Base-by-base conservation (phyloP, 140 eudicot species). In the Eryngium alpinum region DNA sequence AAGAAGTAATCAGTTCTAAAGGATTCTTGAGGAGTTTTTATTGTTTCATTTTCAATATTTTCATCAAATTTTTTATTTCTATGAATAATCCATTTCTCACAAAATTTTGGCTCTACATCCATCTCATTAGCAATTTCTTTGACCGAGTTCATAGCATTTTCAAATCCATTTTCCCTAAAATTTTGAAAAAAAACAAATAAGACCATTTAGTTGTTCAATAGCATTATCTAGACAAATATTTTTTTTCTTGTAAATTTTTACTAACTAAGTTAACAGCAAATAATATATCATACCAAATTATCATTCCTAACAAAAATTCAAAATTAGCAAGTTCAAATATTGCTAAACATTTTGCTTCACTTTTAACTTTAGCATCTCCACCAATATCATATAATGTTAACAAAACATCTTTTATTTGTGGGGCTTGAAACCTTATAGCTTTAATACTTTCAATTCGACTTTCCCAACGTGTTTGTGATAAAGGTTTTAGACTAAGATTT, bases 41-140 rank as follows among this genome's bases (percentile, higher is more conserved):
- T 56, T 14, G 22, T 56, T 13, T 56, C 62, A 13, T 15, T 56
- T 22, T 24, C 19, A 56, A 56, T 24, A 56, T 56, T 56, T 56
- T 56, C 60, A 53, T 11, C 60, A 53, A 53, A 53, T 4, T 10
- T 18, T 19, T 19, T 53, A 12, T 19, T 53, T 53, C 15, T 53
- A 0, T 0, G 60, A 6, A 19, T 53, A 53, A 1, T 53, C 3
- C 60, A 0, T 53, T 53, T 53, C 21, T 53, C 60, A 53, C 60
- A 19, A 66, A n/a, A 66, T 22, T 14, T 66, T 24, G 34, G 25
- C 25, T 66, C 73, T 5, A 66, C 16, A 9, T 66, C 34, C 73
- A n/a, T 66, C 34, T 66, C 73, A 66, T 5, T 66, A 21, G 32
- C 73, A 66, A 66, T 66, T 66, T 66, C 29, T 66, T 66, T 66